These are phyloP conservation scores for Ceratocystis alfenasii DNA, from an alignment of 2,329 filamentous ascomycete species.

Conservation along the genomic window DNA sequence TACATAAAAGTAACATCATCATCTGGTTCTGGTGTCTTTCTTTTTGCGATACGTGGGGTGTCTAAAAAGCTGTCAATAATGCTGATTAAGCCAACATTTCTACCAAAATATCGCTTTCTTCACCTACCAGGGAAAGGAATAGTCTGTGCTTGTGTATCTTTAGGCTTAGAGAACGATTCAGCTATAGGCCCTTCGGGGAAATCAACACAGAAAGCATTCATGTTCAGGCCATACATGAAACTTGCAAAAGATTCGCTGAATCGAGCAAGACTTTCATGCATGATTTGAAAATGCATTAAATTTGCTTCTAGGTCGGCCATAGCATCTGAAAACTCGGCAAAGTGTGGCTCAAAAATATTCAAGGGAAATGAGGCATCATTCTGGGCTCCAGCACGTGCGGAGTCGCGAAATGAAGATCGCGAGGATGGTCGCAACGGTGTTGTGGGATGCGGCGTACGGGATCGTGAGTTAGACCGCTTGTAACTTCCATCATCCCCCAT, in stretches of 20 bases:
- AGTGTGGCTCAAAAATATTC: slow-evolving; percentile 73
- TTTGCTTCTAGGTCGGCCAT: slow-evolving; percentile 95
- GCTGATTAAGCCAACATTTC: not conserved
- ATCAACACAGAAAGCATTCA: slow-evolving; percentile 98
- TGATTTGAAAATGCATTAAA: slow-evolving; percentile 91
- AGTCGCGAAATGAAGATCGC: slow-evolving; percentile 75
- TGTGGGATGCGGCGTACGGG: slow-evolving; percentile 63
- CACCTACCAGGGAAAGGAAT: slow-evolving; percentile 13
- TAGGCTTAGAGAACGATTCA: slow-evolving; percentile 66
- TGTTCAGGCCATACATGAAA: slow-evolving; percentile 91
- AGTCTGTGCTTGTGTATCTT: slow-evolving; percentile 36
- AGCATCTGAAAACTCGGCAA: slow-evolving; percentile 83
- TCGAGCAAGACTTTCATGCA: slow-evolving; percentile 85
- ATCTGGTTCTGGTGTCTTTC: slow-evolving; percentile 34
- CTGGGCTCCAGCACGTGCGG: slow-evolving; percentile 44
- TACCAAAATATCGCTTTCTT: no score
- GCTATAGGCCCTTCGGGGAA: slow-evolving; percentile 84
- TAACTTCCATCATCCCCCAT: slow-evolving; percentile 26
- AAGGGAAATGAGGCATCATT: slow-evolving; percentile 54
- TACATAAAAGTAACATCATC: slow-evolving; percentile 76
- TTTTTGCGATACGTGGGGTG: slow-evolving; percentile 18
- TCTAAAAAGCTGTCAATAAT: slow-evolving; percentile 21
- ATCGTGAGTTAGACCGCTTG: slow-evolving; percentile 46
- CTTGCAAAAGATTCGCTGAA: slow-evolving; percentile 95
- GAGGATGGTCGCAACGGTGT: slow-evolving; percentile 86